Evolutionary conservation across 768 basidiomycete species (phyloP), one percentile per base, ranked within the genome.

Genomic region (Cystoderma amianthinum): DNA sequence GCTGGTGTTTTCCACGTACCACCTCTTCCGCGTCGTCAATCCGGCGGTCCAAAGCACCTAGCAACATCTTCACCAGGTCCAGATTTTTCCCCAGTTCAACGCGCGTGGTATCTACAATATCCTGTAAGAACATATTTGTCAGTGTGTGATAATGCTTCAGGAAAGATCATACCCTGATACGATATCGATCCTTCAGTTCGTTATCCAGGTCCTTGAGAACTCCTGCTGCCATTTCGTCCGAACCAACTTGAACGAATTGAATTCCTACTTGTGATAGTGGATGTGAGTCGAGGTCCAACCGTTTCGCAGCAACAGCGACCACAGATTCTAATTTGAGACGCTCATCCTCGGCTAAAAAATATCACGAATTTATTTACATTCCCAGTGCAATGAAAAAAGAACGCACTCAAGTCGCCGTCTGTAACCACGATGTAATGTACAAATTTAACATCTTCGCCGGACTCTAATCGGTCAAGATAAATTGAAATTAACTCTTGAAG

Each of bases 61-160:
- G 58, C 15, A 84, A 61, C 25, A 77, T 70, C 55, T 83, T 84
- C 46, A 74, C 64, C 44, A 84, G 56, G 18, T 72, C 69, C 45
- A 81, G 48, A 9, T 10, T 20, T 15, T 64, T 48, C 9, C 62
- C 68, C 2, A 56, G 53, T 43, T 67, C 76, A 5, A 69, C 40
- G 5, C 40, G 68, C 1, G 77, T 78, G 2, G 79, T 82, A 51
- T 84, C 82, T 1, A 85, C 78, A 21, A 84, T 85, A 53, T 85
- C 81, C 66, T 78, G 39, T 22, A 36, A 4, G 10, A 34, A 32
- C 41, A 3, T 30, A 44, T 19, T 6, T 13, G n/a, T 44, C 12
- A 39, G 32, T 10, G 21, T 3, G 24, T 12, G 30, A 5, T 22
- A n/a, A n/a, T n/a, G n/a, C n/a, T 23, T 15, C 19, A 36, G 21